Conservation (phyloP, 2,329 filamentous ascomycete species). For the Cladosporium phlei region DNA sequence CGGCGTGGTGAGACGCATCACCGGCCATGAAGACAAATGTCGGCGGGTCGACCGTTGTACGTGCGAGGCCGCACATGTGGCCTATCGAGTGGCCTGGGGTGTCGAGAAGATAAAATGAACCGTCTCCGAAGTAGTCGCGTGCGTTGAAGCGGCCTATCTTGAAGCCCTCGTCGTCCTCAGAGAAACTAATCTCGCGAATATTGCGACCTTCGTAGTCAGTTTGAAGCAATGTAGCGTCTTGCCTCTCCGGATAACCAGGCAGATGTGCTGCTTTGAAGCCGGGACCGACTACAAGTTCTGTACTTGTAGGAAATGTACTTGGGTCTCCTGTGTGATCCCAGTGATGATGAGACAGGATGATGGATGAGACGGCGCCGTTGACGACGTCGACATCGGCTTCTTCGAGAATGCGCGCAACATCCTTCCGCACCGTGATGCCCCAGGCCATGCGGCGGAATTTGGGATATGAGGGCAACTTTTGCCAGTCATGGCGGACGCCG, state of each 20-base stretch:
- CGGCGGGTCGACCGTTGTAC: constrained; percentile 33
- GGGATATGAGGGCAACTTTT: constrained; percentile 36
- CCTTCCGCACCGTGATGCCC: constrained; percentile 39
- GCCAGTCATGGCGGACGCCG: constrained; percentile 43
- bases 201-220: constrained; percentile 38
- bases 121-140: constrained; percentile 53
- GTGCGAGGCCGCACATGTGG: constrained; percentile 48
- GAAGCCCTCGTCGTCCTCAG: constrained; percentile 30
- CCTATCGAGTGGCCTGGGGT: constrained; percentile 50
- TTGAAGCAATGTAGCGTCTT: constrained; percentile 37
- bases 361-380: constrained; percentile 30
- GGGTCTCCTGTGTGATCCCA: constrained; percentile 41
- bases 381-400: constrained; percentile 38
- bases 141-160: constrained; percentile 46
- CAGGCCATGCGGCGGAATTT: constrained; percentile 29
- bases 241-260: constrained; percentile 43
- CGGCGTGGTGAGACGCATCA: constrained; percentile 39
- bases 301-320: constrained; percentile 39
- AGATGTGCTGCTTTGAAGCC: constrained; percentile 40
- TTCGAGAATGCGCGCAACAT: constrained; percentile 39
- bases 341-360: constrained; percentile 34
- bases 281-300: constrained; percentile 45
- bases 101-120: constrained; percentile 52
- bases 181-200: constrained; percentile 34
- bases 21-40: constrained; percentile 50